Percentiles rank a stretch among this genome's conserved stretches.
Evolutionary conservation across 202 grass and related monocot genomes (phyloP).

Genomic region (Setaria viridis): DNA sequence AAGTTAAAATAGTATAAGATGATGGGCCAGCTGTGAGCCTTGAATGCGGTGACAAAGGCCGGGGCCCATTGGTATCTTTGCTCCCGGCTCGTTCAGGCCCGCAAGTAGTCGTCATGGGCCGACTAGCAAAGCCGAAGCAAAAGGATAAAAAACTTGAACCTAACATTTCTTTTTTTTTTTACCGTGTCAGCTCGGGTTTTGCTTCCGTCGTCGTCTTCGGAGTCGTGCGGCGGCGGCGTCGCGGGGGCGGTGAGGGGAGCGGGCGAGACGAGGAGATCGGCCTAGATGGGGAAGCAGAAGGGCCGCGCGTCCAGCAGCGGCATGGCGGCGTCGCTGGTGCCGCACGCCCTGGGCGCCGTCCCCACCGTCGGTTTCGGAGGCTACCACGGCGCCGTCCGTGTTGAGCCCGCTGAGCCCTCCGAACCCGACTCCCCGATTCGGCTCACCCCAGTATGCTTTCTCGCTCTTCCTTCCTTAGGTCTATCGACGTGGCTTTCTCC

Average conservation of each 20-base stretch:
- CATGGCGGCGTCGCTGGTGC: constrained; percentile 70
- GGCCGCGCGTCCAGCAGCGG: constrained; percentile 81
- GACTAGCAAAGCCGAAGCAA: too few relatives aligned
- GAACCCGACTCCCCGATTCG: constrained; percentile 52
- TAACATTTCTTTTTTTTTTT: background rate
- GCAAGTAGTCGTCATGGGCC: background rate
- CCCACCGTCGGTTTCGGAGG: constrained; percentile 77
- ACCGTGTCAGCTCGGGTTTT: background rate
- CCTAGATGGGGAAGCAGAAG: constrained; percentile 78
- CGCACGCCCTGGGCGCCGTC: constrained; percentile 49
- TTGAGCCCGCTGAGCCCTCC: constrained; percentile 58
- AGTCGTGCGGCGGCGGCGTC: background rate
- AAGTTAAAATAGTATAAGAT: too few relatives aligned
- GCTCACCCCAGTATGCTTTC: constrained; percentile 34
- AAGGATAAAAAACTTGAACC: too few relatives aligned
- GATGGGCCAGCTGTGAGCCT: background rate
- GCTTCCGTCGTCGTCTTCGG: background rate
- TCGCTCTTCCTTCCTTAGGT: background rate
- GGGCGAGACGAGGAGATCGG: background rate
- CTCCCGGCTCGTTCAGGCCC: too few relatives aligned
- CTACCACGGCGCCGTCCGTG: constrained; percentile 79
- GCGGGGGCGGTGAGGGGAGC: background rate
- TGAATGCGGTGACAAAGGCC: background rate
- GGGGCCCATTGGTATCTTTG: background rate
- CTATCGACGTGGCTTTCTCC: background rate